Conservation (phyloP, 1,284 basidiomycete genomes). For the Ustilago crameri region DNA sequence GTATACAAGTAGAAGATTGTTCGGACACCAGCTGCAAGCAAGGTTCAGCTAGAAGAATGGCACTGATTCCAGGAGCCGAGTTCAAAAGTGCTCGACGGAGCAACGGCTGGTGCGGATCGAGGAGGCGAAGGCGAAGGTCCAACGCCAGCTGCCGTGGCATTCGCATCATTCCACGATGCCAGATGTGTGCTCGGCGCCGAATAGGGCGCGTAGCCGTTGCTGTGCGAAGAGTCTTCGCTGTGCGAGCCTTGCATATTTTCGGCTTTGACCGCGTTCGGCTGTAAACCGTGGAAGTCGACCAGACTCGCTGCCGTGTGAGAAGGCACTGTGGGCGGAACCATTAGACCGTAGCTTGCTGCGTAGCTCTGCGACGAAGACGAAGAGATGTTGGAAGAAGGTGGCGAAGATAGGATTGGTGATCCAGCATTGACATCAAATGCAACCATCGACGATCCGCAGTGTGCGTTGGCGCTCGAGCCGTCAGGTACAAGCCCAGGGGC, state of each 20-base stretch:
- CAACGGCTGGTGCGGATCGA: neutral
- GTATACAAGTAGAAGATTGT: neutral
- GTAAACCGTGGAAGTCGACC: neutral
- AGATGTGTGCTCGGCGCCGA: neutral
- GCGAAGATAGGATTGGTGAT: conserved; percentile 35
- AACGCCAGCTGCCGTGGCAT: neutral
- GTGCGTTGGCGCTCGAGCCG: neutral
- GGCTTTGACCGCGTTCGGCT: neutral
- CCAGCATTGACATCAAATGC: conserved; percentile 10
- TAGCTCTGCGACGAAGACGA: conserved; percentile 25
- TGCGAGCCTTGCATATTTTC: neutral
- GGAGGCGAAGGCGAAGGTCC: conserved; percentile 4
- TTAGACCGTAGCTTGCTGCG: conserved; percentile 13
- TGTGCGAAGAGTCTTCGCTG: neutral
- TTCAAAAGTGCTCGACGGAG: neutral
- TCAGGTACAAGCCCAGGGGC: neutral
- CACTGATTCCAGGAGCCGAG: neutral
- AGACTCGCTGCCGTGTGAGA: conserved; percentile 11
- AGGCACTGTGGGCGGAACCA: conserved; percentile 38
- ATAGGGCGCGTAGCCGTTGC: neutral
- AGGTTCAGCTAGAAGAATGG: neutral
- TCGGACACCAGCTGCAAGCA: no score
- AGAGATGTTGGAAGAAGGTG: conserved; percentile 33
- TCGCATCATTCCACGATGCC: neutral
- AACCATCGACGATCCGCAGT: conserved; percentile 1